A percentile compares a stretch with the other conserved stretches of the same genome.
phyloP scores from a whole-genome alignment of 2,329 filamentous ascomycete species.

The Aspergillus tamarii region DNA sequence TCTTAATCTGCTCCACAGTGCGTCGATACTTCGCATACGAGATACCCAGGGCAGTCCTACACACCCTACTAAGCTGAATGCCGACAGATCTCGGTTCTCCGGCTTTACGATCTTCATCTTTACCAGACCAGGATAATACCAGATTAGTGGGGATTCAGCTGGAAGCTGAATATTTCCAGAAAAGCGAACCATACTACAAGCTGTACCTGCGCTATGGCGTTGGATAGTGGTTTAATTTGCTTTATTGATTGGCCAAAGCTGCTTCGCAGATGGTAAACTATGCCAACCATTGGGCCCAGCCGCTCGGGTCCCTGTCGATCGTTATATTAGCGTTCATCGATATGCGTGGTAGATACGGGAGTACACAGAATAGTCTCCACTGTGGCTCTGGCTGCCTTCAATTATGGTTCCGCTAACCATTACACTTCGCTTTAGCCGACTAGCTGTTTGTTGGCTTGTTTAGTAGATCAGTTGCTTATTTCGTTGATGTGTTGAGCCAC shows the following conservation, averaged over 20 bases:
- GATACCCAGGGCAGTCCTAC: background rate
- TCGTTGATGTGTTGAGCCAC: background rate
- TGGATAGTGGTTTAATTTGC: background rate
- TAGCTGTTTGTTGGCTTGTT: background rate
- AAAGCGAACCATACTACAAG: background rate
- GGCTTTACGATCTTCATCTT: background rate
- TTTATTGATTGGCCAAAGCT: background rate
- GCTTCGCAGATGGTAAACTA: background rate
- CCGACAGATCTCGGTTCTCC: background rate
- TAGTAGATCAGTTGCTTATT: background rate
- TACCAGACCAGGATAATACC: background rate
- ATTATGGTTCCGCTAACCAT: too few species aligned
- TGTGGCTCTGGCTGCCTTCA: too few species aligned
- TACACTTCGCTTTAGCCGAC: background rate
- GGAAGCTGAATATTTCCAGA: background rate
- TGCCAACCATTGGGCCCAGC: background rate
- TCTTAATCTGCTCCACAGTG: background rate
- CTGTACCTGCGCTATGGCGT: background rate
- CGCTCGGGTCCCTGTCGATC: background rate
- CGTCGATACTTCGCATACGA: background rate
- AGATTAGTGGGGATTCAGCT: background rate
- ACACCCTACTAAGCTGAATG: background rate
- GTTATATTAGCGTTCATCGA: background rate
- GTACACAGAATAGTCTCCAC: too few species aligned
- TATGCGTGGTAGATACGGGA: too few species aligned